A percentile compares a stretch with the other conserved stretches of the same genome.
Evolutionary conservation across 495 filamentous ascomycete species (phyloP).

Genomic region (Podospora conica): DNA sequence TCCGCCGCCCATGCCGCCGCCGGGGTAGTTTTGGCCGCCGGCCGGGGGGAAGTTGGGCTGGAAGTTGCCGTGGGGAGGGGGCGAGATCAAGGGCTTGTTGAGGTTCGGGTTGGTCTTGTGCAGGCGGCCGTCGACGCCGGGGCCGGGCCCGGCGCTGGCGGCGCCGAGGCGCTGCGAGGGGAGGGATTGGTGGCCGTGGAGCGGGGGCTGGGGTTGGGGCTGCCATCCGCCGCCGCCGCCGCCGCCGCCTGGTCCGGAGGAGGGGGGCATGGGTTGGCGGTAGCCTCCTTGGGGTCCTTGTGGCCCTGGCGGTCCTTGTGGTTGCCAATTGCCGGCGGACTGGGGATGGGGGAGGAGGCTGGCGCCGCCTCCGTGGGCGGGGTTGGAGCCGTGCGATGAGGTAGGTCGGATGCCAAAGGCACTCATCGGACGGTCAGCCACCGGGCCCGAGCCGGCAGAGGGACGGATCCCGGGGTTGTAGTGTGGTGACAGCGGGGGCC

Average conservation of each 20-base stretch:
- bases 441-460: slow-evolving; percentile 32
- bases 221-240: not conserved
- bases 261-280: slow-evolving; percentile 37
- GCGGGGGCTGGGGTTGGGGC: slow-evolving; percentile 12
- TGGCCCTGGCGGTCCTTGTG: slow-evolving; percentile 33
- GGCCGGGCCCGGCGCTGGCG: slow-evolving; percentile 9
- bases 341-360: slow-evolving; percentile 25
- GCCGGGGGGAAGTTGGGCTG: not conserved
- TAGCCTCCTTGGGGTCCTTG: slow-evolving; percentile 15
- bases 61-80: not conserved
- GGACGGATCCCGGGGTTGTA: slow-evolving; percentile 33
- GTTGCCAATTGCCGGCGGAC: slow-evolving; percentile 35
- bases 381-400: slow-evolving; percentile 20
- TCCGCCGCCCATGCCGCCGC: too few species aligned
- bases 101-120: slow-evolving; percentile 33
- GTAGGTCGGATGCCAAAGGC: slow-evolving; percentile 58
- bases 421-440: slow-evolving; percentile 55
- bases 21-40: not conserved
- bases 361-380: slow-evolving; percentile 10
- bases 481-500: slow-evolving; percentile 28
- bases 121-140: slow-evolving; percentile 25
- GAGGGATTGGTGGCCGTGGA: slow-evolving; percentile 12
- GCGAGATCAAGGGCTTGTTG: slow-evolving; percentile 6
- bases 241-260: slow-evolving; percentile 23
- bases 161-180: slow-evolving; percentile 13